A percentile compares a stretch with the other conserved stretches of the same genome.
These are phyloP conservation scores for Solanum chmielewskii DNA, from an alignment of 257 asterid genomes.

Conservation along the genomic window DNA sequence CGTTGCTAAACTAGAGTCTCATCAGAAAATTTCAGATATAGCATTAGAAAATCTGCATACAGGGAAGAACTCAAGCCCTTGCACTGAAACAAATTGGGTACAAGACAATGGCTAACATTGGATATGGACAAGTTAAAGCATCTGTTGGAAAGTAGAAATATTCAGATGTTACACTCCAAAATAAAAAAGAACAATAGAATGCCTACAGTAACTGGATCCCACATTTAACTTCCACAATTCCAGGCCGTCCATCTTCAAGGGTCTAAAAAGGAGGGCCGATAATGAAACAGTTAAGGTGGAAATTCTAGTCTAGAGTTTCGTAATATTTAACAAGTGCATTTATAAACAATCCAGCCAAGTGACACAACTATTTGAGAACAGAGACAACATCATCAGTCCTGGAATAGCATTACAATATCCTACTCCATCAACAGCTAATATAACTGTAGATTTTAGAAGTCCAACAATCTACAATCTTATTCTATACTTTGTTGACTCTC, in stretches of 20 bases:
- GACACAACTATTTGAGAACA: background rate
- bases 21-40: background rate
- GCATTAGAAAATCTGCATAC: background rate
- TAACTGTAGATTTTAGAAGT: background rate
- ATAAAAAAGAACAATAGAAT: background rate
- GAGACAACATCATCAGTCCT: background rate
- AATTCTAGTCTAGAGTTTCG: background rate
- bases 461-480: background rate
- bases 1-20: background rate
- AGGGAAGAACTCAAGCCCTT: background rate
- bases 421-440: background rate
- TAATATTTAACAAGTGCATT: background rate
- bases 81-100: background rate
- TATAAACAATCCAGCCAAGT: background rate
- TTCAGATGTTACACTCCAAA: background rate
- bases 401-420: background rate
- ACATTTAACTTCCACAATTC: background rate
- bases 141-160: background rate
- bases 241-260: background rate
- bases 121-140: background rate
- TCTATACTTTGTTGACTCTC: background rate
- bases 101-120: background rate
- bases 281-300: background rate
- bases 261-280: background rate
- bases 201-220: background rate